Evolutionary conservation across 2,329 filamentous ascomycete species (phyloP), one percentile per base, ranked within the genome.

Genomic region (Oidium heveae): DNA sequence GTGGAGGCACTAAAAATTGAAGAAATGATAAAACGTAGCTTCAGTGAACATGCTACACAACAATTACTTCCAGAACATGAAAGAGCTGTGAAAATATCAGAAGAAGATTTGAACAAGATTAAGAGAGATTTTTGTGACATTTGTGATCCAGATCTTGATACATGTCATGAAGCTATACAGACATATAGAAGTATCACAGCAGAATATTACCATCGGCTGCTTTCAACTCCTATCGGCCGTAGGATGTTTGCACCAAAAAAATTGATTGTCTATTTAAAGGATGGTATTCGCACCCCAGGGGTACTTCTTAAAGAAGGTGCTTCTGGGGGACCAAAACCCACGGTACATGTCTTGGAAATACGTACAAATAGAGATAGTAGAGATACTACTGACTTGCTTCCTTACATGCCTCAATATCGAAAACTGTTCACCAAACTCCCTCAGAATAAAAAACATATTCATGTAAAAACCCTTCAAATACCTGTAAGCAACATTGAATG

Each of bases 11-110:
- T 98, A 59, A 96, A 95, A 70, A 96, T 98, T 61, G 91, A 98
- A 66, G 91, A 98, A 68, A 98, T 98, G 91, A 98, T 98, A 72
- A 98, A 98, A 74, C 83, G 91, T 60, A 95, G 88, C 66, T 98
- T 98, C 72, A 95, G 89, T 54, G 91, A 98, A 67, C 91, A 98
- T 68, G 89, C 89, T 24, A 96, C 89, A 0, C 91, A 98, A 65
- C 88, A 93, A 58, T 70, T 96, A 13, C 72, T 96, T 1, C 91
- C 91, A 0, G 88, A 96, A 67, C 89, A 96, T 62, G 88, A 98
- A 68, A 94, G 94, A 67, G 84, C 87, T 56, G 86, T 98, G 57
- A 87, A 89, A 65, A 61, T 94, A 2, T 93, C 88, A 0, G 88
- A 98, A 66, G 88, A 86, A 4, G 89, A 93, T 68, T 69, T 98